These are phyloP conservation scores for Candida ponderosae DNA, from an alignment of 805 yeast genomes.

Conservation along the genomic window DNA sequence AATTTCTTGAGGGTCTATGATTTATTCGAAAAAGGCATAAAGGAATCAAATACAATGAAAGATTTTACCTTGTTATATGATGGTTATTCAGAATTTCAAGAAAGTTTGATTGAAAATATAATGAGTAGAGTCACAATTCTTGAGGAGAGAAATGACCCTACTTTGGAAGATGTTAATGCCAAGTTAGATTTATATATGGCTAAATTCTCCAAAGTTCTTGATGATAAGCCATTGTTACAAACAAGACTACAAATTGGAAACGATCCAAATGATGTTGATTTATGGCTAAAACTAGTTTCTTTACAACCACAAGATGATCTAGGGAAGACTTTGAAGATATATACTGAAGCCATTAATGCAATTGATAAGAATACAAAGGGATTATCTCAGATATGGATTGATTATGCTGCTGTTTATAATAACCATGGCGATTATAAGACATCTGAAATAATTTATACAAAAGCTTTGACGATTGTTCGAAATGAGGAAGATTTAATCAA, in stretches of 20 bases:
- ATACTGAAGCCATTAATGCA: slow-evolving; percentile 54
- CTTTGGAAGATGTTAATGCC: slow-evolving; percentile 12
- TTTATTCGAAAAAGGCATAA: slow-evolving; percentile 41
- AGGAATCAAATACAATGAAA: slow-evolving; percentile 37
- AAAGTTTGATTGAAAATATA: slow-evolving; percentile 27
- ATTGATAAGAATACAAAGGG: slow-evolving; percentile 44
- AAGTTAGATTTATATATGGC: slow-evolving; percentile 38
- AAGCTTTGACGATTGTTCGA: slow-evolving; percentile 67
- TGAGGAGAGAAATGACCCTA: slow-evolving; percentile 5
- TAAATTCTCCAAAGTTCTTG: slow-evolving; percentile 46
- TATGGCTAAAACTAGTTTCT: slow-evolving; percentile 61
- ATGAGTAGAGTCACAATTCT: slow-evolving; percentile 4
- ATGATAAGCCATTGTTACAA: slow-evolving; percentile 46
- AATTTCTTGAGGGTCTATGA: slow-evolving; percentile 30
- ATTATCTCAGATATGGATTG: slow-evolving; percentile 59
- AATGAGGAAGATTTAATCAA: slow-evolving; percentile 56
- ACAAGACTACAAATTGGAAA: slow-evolving; percentile 64
- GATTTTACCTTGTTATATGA: slow-evolving; percentile 65
- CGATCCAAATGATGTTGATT: slow-evolving; percentile 49
- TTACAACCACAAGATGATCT: slow-evolving; percentile 28
- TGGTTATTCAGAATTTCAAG: slow-evolving; percentile 53
- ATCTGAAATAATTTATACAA: slow-evolving; percentile 54
- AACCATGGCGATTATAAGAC: slow-evolving; percentile 43
- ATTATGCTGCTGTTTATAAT: slow-evolving; percentile 61
- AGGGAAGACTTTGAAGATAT: slow-evolving; percentile 35